These are phyloP conservation scores for Camelina hispida DNA, from an alignment of 345 rosid genomes.

Conservation along the genomic window DNA sequence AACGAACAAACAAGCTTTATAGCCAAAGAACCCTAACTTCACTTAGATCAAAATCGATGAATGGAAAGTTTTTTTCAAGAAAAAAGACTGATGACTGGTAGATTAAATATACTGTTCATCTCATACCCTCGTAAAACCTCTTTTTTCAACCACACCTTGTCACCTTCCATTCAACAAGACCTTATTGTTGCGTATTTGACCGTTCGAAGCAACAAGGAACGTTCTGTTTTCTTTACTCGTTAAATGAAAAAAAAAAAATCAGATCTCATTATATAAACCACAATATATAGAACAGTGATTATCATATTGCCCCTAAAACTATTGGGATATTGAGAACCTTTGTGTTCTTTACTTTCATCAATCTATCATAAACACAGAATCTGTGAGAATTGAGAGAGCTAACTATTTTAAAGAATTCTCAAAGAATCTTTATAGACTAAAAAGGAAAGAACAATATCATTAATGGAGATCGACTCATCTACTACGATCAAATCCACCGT, in stretches of 20 bases:
- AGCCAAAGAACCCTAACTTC: too few species aligned
- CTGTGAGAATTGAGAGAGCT: too few species aligned
- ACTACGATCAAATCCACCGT: neutral
- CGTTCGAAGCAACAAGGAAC: slow-evolving; percentile 19
- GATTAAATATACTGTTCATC: neutral
- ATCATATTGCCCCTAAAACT: neutral
- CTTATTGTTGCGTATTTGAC: slow-evolving; percentile 35
- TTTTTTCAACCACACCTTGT: too few species aligned
- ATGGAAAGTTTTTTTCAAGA: too few species aligned
- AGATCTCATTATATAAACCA: slow-evolving; percentile 2
- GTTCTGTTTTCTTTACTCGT: neutral
- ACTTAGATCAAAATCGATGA: too few species aligned
- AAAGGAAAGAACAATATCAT: slow-evolving; percentile 6
- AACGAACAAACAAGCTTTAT: too few species aligned
- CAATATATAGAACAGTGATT: neutral
- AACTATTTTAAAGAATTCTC: too few species aligned
- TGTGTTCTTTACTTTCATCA: too few species aligned
- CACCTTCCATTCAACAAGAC: neutral
- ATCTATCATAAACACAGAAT: too few species aligned
- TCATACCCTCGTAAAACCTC: neutral
- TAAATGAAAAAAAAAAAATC: neutral
- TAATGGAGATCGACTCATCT: slow-evolving; percentile 38
- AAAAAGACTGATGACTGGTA: neutral
- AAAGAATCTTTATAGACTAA: neutral
- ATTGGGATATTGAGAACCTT: too few species aligned